phyloP scores from a whole-genome alignment of 1,284 basidiomycete species.

The Cronartium quercuum region DNA sequence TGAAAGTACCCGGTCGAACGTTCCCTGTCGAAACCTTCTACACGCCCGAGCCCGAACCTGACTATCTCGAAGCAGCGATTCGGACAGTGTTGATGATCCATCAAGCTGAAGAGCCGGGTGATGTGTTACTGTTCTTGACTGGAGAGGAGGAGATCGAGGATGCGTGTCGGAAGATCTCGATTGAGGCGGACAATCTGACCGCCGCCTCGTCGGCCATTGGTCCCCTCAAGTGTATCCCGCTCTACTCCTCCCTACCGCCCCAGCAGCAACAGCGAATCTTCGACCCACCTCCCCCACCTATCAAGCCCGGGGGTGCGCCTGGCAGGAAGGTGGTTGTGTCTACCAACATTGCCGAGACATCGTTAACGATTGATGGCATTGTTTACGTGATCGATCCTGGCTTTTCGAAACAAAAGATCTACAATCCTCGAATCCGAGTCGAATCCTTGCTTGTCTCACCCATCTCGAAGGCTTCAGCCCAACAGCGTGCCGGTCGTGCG shows the following conservation, averaged over 20 bases:
- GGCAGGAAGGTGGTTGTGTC: slow-evolving; percentile 91
- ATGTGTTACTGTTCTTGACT: slow-evolving; percentile 89
- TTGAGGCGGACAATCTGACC: slow-evolving; percentile 78
- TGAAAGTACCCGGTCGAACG: slow-evolving; percentile 92
- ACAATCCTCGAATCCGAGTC: slow-evolving; percentile 92
- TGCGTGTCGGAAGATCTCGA: slow-evolving; percentile 83
- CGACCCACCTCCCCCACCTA: slow-evolving; percentile 68
- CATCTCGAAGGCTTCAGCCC: slow-evolving; percentile 92
- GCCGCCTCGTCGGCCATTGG: slow-evolving; percentile 59
- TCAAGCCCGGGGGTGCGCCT: slow-evolving; percentile 63
- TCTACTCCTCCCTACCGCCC: slow-evolving; percentile 89
- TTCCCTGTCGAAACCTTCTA: slow-evolving; percentile 95
- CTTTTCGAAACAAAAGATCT: slow-evolving; percentile 95
- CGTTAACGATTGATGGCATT: slow-evolving; percentile 95
- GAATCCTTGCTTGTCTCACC: slow-evolving; percentile 89
- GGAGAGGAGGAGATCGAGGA: slow-evolving; percentile 99
- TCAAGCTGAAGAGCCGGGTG: slow-evolving; percentile 86
- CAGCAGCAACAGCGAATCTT: slow-evolving; percentile 93
- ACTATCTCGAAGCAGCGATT: slow-evolving; percentile 96
- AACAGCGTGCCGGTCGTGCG: slow-evolving; percentile 92
- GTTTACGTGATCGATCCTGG: slow-evolving; percentile 98
- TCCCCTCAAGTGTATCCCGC: slow-evolving; percentile 77
- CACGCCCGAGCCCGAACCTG: slow-evolving; percentile 88
- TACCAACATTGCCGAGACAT: slow-evolving; percentile 98
- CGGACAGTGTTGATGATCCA: slow-evolving; percentile 97